phyloP scores from a whole-genome alignment of 1,284 basidiomycete species.

The Cutaneotrichosporon cutaneum region DNA sequence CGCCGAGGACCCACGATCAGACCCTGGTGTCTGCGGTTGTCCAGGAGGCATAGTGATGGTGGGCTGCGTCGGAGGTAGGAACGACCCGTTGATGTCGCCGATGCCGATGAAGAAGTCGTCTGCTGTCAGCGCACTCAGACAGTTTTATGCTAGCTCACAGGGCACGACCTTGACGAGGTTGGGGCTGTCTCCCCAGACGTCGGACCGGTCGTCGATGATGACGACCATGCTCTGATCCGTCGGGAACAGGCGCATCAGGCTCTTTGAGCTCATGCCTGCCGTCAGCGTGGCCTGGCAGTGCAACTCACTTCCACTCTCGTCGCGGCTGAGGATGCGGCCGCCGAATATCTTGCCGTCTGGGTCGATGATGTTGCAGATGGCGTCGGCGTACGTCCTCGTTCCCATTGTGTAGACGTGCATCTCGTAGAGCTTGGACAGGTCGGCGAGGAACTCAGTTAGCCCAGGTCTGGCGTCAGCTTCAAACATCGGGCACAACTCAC shows the following conservation, averaged over 20 bases:
- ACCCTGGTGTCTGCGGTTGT: conserved; percentile 1
- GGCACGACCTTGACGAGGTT: conserved; percentile 96
- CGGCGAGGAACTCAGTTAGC: conserved; percentile 71
- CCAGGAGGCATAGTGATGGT: conserved; percentile 14
- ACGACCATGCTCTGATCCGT: conserved; percentile 98
- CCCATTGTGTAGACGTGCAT: conserved; percentile 99
- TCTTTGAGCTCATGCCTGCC: conserved; percentile 63
- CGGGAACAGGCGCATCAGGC: conserved; percentile 84
- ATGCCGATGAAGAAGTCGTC: conserved; percentile 99
- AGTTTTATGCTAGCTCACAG: conserved; percentile 57
- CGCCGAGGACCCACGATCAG: background rate
- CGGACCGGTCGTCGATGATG: conserved; percentile 95
- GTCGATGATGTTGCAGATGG: conserved; percentile 91
- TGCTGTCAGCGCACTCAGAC: conserved; percentile 45
- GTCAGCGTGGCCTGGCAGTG: background rate
- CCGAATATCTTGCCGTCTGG: conserved; percentile 82
- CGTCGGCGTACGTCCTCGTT: conserved; percentile 91
- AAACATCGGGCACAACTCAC: conserved; percentile 55
- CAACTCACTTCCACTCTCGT: conserved; percentile 79
- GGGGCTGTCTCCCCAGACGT: conserved; percentile 90
- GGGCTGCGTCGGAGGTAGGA: conserved; percentile 57
- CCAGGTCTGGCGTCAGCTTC: conserved; percentile 68
- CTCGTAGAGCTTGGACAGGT: conserved; percentile 78
- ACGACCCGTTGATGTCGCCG: conserved; percentile 94
- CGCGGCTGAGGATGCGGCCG: conserved; percentile 82